Percentiles rank a stretch among this genome's conserved stretches.
Evolutionary conservation across 1,139 yeast genomes (phyloP).

Genomic region (Zygotorulaspora mrakii): DNA sequence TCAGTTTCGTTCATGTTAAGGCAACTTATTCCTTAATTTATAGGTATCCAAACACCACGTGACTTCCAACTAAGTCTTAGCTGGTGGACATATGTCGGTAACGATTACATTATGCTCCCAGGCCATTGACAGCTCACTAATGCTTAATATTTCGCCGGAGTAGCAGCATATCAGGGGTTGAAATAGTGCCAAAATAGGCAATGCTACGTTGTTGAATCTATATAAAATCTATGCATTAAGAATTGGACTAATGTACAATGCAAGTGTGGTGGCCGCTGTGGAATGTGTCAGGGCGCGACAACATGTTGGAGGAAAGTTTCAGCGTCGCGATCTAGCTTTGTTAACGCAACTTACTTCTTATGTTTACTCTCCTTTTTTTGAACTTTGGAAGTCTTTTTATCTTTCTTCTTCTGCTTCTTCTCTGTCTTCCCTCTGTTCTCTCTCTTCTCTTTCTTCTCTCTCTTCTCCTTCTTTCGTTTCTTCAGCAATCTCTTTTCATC

Average conservation of each 20-base stretch:
- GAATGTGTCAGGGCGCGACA: too few relatives aligned
- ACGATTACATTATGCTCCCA: too few relatives aligned
- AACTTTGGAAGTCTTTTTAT: conserved; percentile 11
- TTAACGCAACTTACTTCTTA: conserved; percentile 25
- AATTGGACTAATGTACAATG: conserved; percentile 6
- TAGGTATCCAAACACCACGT: too few relatives aligned
- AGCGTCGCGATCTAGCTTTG: conserved; percentile 20
- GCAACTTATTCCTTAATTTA: too few relatives aligned
- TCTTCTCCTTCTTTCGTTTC: conserved; percentile 18
- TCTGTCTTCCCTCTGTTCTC: conserved; percentile 28
- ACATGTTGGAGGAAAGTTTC: too few relatives aligned
- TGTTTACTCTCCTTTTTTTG: conserved; percentile 23
- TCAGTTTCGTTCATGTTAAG: too few relatives aligned
- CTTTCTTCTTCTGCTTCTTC: conserved; percentile 28
- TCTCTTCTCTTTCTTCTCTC: conserved; percentile 25
- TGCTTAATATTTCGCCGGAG: too few relatives aligned
- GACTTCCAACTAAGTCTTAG: too few relatives aligned
- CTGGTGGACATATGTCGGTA: too few relatives aligned
- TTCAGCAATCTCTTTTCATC: conserved; percentile 2
- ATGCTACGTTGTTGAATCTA: not conserved
- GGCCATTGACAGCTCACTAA: too few relatives aligned
- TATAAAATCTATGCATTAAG: not conserved
- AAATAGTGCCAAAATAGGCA: too few relatives aligned
- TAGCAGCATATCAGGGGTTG: too few relatives aligned
- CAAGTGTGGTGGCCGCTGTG: not conserved